Base-by-base conservation (phyloP, 2,329 filamentous ascomycete species). In the Annulohypoxylon truncatum region DNA sequence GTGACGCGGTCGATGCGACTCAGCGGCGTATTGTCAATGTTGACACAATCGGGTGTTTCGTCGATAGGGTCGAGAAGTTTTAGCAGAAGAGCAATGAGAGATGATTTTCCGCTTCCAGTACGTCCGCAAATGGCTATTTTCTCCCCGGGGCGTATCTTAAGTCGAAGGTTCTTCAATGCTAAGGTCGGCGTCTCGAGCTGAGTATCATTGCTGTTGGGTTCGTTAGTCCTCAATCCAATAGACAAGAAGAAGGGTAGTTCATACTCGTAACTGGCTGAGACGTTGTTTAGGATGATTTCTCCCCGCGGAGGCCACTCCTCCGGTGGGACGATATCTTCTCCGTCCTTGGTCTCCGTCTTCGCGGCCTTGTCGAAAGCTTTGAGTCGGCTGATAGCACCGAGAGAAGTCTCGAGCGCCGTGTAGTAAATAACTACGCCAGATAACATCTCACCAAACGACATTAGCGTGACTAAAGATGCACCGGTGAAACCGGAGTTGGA, bases 21-120 rank as follows among this genome's bases (percentile, higher is more conserved):
- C 0, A 78, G 75, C 0, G 72, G 64, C 0, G 73, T 65, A 50
- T 70, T 69, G 51, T 83, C 81, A 53, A 83, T 81, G 0, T 58
- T 40, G 13, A 79, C 76, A 26, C 66, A 71, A 2, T 73, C 70
- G 2, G 68, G 56, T 4, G 59, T 72, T 7, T 51, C 53, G 1
- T 68, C 24, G 2, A 68, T 10, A 0, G 75, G 77, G 24, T 83
- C 76, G 1, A 83, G 72, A 0, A 82, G 75, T 2, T 79, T 78
- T 28, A 82, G 77, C 0, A 83, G 72, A 0, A 79, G 72, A 6
- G 77, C 73, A n/a, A 83, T 74, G 10, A 81, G 66, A 13, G 74
- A 79, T 0, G 79, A 81, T 61, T 83, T 83, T 1, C 79, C 80
- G 56, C 78, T 80, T 51, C 70, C 74, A 1, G 75, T 80, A 1